A percentile compares a stretch with the other conserved stretches of the same genome.
Conservation (phyloP, 306 rosid genomes). For the Glycine latifolia region DNA sequence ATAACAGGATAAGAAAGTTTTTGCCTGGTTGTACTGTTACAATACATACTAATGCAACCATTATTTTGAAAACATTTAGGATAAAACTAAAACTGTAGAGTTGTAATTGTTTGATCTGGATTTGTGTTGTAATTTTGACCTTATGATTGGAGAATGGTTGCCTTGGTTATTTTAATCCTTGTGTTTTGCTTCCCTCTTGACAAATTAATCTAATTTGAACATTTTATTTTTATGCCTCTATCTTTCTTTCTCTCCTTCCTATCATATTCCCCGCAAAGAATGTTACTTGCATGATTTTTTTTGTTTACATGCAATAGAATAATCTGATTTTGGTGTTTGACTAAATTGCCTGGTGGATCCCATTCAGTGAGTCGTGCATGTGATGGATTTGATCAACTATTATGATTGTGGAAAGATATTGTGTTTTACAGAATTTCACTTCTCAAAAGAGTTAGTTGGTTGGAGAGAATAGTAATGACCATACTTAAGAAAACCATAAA, state of each 20-base stretch:
- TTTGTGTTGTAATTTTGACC: slow-evolving; percentile 33
- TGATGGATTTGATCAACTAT: slow-evolving; percentile 18
- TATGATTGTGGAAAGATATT: not conserved
- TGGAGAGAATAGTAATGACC: slow-evolving; percentile 18
- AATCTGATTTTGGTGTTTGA: slow-evolving; percentile 26
- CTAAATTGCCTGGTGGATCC: not conserved
- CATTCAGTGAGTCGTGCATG: slow-evolving; percentile 21
- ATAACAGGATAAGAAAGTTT: not conserved
- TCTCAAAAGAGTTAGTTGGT: slow-evolving; percentile 25
- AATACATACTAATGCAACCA: not conserved
- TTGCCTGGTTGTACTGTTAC: slow-evolving; percentile 26
- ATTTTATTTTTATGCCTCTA: not conserved
- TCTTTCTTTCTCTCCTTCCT: not conserved
- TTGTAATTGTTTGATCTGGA: slow-evolving; percentile 3
- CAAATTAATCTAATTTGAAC: not conserved
- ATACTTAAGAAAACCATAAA: slow-evolving; percentile 24
- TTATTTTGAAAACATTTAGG: not conserved
- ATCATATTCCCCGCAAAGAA: not conserved
- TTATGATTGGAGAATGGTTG: slow-evolving; percentile 18
- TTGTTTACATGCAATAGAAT: slow-evolving; percentile 11
- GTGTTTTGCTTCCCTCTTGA: slow-evolving; percentile 7
- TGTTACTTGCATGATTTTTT: slow-evolving; percentile 21
- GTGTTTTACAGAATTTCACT: slow-evolving; percentile 3
- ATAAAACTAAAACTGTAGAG: not conserved
- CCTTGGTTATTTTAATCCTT: slow-evolving; percentile 2